Evolutionary conservation across 2,329 filamentous ascomycete species (phyloP).

Genomic region (Claviceps monticola): DNA sequence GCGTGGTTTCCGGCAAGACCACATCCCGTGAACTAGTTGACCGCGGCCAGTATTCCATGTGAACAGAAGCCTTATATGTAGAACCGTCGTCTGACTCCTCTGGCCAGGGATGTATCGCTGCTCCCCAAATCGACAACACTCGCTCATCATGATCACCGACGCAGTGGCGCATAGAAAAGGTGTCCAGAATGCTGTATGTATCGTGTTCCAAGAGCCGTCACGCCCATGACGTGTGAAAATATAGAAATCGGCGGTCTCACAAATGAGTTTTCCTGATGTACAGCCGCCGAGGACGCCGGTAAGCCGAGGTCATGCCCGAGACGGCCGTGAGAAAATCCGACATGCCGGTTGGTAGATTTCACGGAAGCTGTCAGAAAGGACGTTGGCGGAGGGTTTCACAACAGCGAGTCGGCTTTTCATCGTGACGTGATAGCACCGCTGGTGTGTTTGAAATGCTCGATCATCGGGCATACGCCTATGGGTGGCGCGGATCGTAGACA

Average conservation of each 20-base stretch:
- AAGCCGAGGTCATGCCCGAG: not conserved
- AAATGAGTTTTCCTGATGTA: not conserved
- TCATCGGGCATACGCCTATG: conserved; percentile 40
- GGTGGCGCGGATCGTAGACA: conserved; percentile 9
- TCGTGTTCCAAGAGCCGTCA: not conserved
- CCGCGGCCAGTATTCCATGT: not conserved
- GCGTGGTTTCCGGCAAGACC: not conserved
- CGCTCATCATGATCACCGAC: not conserved
- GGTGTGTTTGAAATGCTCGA: conserved; percentile 53
- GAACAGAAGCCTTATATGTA: not conserved
- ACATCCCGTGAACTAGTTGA: not conserved
- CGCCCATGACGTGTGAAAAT: not conserved
- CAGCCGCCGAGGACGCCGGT: not conserved
- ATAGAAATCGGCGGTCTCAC: not conserved
- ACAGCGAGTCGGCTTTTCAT: conserved; percentile 51
- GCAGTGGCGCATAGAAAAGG: not conserved
- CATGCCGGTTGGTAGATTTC: conserved; percentile 41
- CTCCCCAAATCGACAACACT: not conserved
- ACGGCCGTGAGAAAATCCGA: conserved; percentile 25
- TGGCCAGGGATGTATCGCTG: not conserved
- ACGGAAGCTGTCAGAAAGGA: conserved; percentile 36
- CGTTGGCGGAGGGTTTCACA: conserved; percentile 31
- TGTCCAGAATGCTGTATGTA: not conserved
- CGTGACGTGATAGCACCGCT: conserved; percentile 65
- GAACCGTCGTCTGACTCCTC: not conserved